phyloP scores from a whole-genome alignment of 176 grass and related monocot species.

The Lolium rigidum region DNA sequence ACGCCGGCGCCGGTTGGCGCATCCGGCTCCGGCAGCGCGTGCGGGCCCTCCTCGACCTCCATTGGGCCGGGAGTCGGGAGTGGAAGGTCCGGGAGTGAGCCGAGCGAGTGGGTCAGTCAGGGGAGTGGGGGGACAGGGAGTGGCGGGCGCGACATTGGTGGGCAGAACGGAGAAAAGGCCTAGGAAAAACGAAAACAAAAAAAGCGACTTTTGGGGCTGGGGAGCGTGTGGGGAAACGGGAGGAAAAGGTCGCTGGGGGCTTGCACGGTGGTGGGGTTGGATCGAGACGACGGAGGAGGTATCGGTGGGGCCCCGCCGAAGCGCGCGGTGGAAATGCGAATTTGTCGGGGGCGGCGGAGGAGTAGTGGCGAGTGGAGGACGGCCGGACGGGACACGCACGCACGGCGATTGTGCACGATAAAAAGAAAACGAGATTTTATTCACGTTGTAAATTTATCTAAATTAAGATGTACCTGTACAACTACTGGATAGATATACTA shows the following conservation, averaged over 20 bases:
- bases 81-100: background rate
- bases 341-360: constrained; percentile 9
- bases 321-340: background rate
- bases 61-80: constrained; percentile 34
- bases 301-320: too few species aligned
- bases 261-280: background rate
- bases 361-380: background rate
- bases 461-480: too few species aligned
- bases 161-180: background rate
- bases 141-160: constrained; percentile 44
- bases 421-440: too few species aligned
- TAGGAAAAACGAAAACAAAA: background rate
- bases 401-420: too few species aligned
- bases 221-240: constrained; percentile 40
- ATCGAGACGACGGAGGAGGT: background rate
- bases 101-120: constrained; percentile 3
- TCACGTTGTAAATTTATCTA: too few species aligned
- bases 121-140: constrained; percentile 45
- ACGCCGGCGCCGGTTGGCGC: constrained; percentile 2
- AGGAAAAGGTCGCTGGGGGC: background rate
- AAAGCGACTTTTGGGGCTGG: constrained; percentile 45
- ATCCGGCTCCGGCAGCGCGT: background rate
- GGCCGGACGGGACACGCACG: background rate
- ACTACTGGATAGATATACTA: too few species aligned
- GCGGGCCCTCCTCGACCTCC: constrained; percentile 69